These are phyloP conservation scores for Phtheirospermum japonicum DNA, from an alignment of 257 asterid genomes.

Conservation along the genomic window DNA sequence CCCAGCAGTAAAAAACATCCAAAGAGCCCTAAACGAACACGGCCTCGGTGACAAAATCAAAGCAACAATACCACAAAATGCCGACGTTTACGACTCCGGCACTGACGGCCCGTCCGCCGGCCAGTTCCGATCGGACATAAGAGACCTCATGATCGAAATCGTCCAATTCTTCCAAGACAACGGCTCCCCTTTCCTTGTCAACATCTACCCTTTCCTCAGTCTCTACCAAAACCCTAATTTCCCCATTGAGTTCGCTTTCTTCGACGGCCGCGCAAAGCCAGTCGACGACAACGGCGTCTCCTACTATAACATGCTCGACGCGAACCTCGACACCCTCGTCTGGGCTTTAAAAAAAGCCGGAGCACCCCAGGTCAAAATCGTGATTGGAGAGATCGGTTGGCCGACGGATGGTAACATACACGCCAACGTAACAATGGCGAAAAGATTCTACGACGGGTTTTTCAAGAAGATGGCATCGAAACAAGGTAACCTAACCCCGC, in stretches of 20 bases:
- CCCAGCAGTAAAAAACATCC: constrained; percentile 73
- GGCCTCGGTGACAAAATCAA: constrained; percentile 68
- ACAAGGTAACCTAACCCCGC: too few relatives aligned
- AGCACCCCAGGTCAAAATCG: constrained; percentile 30
- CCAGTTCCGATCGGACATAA: constrained; percentile 46
- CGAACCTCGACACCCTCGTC: constrained; percentile 55
- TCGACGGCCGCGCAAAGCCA: constrained; percentile 46
- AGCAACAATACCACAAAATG: constrained; percentile 82
- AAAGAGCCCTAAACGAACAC: constrained; percentile 59
- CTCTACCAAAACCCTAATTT: constrained; percentile 35
- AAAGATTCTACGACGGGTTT: constrained; percentile 54
- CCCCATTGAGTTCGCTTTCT: constrained; percentile 62
- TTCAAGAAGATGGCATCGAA: constrained; percentile 42
- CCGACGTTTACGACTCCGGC: constrained; percentile 68
- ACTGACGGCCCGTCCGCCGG: constrained; percentile 53
- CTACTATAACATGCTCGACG: constrained; percentile 62
- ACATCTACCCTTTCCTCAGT: constrained; percentile 67
- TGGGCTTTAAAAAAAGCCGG: constrained; percentile 47
- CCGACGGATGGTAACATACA: constrained; percentile 61
- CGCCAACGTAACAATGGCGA: constrained; percentile 40
- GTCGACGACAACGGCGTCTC: constrained; percentile 41
- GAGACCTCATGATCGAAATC: constrained; percentile 40
- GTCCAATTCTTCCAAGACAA: constrained; percentile 37
- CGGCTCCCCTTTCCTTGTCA: constrained; percentile 57
- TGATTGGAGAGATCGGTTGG: constrained; percentile 77